Evolutionary conservation across 768 basidiomycete genomes (phyloP).

Genomic region (Kwoniella botswanensis): DNA sequence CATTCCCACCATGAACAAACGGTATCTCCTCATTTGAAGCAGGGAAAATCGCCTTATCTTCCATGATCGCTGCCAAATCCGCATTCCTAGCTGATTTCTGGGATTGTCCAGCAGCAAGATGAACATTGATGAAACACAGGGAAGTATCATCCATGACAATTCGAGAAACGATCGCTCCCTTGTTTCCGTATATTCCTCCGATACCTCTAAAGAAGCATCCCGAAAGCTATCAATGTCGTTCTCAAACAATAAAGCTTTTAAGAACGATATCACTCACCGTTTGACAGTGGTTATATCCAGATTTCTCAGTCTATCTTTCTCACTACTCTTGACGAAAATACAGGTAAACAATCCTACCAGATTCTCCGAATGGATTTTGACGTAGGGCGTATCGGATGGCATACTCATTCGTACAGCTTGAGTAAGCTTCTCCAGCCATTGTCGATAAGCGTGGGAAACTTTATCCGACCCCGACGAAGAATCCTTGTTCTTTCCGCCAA

Average conservation of each 20-base stretch:
- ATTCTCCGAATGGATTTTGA: slow-evolving; percentile 81
- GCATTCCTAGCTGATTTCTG: slow-evolving; percentile 81
- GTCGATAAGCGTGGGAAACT: slow-evolving; percentile 82
- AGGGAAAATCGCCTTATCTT: slow-evolving; percentile 73
- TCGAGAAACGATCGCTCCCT: slow-evolving; percentile 88
- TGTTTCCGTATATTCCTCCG: slow-evolving; percentile 92
- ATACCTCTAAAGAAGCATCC: slow-evolving; percentile 67
- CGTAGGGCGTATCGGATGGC: slow-evolving; percentile 75
- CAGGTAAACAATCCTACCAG: slow-evolving; percentile 84
- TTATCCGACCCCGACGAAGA: slow-evolving; percentile 73
- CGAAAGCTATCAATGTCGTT: not conserved
- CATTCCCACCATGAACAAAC: slow-evolving; percentile 89
- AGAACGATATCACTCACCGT: slow-evolving; percentile 48
- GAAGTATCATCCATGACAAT: slow-evolving; percentile 91
- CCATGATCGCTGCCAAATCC: slow-evolving; percentile 84
- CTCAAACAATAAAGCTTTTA: not conserved
- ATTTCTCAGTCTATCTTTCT: slow-evolving; percentile 69
- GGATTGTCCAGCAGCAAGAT: slow-evolving; percentile 87
- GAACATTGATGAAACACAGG: slow-evolving; percentile 93
- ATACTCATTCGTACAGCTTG: slow-evolving; percentile 74
- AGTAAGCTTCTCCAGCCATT: slow-evolving; percentile 83
- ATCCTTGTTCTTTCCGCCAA: slow-evolving; percentile 72
- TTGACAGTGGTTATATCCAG: slow-evolving; percentile 81
- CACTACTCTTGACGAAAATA: slow-evolving; percentile 69
- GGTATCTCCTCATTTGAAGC: slow-evolving; percentile 62